Conservation (phyloP, 2,329 filamentous ascomycete species). For the Diplocarpon rosae region DNA sequence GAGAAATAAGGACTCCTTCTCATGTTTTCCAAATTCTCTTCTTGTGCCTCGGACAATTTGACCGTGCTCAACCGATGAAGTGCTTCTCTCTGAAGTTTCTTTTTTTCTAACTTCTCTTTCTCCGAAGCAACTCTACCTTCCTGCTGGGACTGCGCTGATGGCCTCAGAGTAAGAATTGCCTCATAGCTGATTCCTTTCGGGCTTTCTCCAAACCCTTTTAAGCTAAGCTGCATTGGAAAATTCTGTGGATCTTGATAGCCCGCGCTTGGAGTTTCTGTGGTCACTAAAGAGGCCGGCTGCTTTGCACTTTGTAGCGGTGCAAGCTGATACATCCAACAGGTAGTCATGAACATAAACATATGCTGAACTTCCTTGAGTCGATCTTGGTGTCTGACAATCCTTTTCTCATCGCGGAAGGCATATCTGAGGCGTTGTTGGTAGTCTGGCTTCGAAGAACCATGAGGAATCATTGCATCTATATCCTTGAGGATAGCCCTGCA, state of each 20-base stretch:
- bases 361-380: slow-evolving; percentile 10
- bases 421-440: slow-evolving; percentile 9
- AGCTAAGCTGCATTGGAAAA: no score
- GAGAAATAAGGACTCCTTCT: slow-evolving; percentile 11
- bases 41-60: not conserved
- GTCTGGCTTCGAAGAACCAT: slow-evolving; percentile 6
- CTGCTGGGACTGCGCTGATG: no score
- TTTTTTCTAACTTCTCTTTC: no score
- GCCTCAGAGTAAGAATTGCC: no score
- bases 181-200: no score
- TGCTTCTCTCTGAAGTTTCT: not conserved
- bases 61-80: no score
- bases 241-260: no score
- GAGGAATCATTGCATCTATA: slow-evolving; percentile 8
- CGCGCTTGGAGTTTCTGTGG: no score
- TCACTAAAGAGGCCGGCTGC: no score
- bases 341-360: slow-evolving; percentile 16
- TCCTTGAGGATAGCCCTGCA: not conserved
- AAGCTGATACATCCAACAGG: slow-evolving; percentile 11
- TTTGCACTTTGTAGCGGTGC: not conserved
- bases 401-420: slow-evolving; percentile 10
- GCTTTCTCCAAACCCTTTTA: no score
- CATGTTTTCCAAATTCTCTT: slow-evolving; percentile 7
- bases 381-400: slow-evolving; percentile 7
- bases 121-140: no score